Percentiles rank a stretch among this genome's conserved stretches.
Evolutionary conservation across 2,329 filamentous ascomycete genomes (phyloP).

Genomic region (Ophiostoma himal-ulmi): DNA sequence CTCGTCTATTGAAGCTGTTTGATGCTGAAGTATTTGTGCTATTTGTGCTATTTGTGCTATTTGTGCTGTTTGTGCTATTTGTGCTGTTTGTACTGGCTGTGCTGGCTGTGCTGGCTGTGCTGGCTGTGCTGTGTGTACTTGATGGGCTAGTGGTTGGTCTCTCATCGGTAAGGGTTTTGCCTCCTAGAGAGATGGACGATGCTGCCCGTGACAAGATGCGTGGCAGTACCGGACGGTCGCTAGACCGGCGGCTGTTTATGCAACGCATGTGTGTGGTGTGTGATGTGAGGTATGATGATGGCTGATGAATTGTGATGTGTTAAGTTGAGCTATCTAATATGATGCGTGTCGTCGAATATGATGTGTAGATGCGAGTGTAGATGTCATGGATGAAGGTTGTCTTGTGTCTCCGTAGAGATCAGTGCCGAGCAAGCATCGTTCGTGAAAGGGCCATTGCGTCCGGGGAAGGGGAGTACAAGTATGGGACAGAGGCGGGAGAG

Average conservation of each 20-base stretch:
- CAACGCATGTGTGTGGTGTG: slow-evolving; percentile 5
- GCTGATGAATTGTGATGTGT: neutral
- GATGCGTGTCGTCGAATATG: neutral
- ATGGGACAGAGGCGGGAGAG: neutral
- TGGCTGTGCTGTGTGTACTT: neutral
- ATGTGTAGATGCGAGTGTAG: neutral
- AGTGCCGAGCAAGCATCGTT: slow-evolving; percentile 11
- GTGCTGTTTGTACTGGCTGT: slow-evolving; percentile 8
- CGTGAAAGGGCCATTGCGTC: slow-evolving; percentile 10
- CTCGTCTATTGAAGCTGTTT: neutral
- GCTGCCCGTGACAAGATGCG: slow-evolving; percentile 11
- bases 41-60: neutral
- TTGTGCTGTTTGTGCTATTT: neutral
- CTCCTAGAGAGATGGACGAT: slow-evolving; percentile 13
- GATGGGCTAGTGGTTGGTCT: slow-evolving; percentile 10
- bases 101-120: neutral
- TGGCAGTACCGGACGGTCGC: slow-evolving; percentile 12
- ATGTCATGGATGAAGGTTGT: neutral
- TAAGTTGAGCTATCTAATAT: neutral
- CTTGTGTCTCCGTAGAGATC: slow-evolving; percentile 11
- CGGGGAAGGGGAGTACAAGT: slow-evolving; percentile 5
- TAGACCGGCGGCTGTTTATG: slow-evolving; percentile 8
- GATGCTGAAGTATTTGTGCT: neutral
- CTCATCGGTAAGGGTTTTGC: slow-evolving; percentile 7
- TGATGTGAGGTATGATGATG: neutral